Evolutionary conservation across 2,329 filamentous ascomycete genomes (phyloP).

Genomic region (Penicillium sp.): DNA sequence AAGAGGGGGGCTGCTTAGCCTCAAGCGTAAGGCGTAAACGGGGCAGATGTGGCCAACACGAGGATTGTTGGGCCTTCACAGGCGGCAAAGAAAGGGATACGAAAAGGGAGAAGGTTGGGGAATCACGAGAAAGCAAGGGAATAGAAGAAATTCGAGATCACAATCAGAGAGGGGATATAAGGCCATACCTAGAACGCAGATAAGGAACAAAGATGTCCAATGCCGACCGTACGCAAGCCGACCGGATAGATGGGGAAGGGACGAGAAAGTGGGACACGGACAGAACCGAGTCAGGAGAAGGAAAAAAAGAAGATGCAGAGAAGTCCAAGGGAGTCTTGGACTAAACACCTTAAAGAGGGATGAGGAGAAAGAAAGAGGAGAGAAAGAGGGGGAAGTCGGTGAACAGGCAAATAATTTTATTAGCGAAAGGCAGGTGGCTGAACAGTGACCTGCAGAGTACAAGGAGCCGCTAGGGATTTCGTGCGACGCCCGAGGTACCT

Average conservation of each 20-base stretch:
- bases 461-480: background rate
- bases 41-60: slow-evolving; percentile 12
- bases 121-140: background rate
- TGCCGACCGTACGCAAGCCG: slow-evolving; percentile 18
- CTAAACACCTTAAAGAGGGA: slow-evolving; percentile 22
- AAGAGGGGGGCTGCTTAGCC: slow-evolving; percentile 18
- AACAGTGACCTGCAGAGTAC: slow-evolving; percentile 9
- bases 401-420: slow-evolving; percentile 23
- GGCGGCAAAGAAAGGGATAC: slow-evolving; percentile 5
- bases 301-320: background rate
- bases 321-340: slow-evolving; percentile 25
- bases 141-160: background rate
- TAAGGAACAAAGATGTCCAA: slow-evolving; percentile 12
- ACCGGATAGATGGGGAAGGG: slow-evolving; percentile 5
- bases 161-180: background rate
- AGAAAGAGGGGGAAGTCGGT: slow-evolving; percentile 23
- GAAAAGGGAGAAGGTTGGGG: background rate
- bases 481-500: slow-evolving; percentile 4
- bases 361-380: slow-evolving; percentile 15
- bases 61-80: slow-evolving; percentile 1
- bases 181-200: slow-evolving; percentile 4
- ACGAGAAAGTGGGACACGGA: background rate
- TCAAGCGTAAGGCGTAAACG: slow-evolving; percentile 17
- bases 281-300: background rate
- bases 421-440: slow-evolving; percentile 21